A percentile compares a stretch with the other conserved stretches of the same genome.
phyloP scores from a whole-genome alignment of 495 filamentous ascomycete species.

The Aspergillus affinis region DNA sequence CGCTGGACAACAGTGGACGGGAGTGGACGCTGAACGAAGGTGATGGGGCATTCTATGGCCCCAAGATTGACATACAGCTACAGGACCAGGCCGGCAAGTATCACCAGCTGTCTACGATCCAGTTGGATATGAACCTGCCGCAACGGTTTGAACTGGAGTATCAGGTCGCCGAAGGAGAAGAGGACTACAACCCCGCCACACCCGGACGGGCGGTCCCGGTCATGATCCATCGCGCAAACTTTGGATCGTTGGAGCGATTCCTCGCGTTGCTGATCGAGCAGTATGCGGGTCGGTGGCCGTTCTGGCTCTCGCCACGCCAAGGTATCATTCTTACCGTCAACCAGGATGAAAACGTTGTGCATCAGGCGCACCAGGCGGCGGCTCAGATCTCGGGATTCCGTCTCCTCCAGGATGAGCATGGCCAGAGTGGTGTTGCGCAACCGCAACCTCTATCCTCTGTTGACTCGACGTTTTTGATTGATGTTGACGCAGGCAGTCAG shows the following conservation, averaged over 20 bases:
- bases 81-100: slow-evolving; percentile 82
- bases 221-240: slow-evolving; percentile 83
- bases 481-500: slow-evolving; percentile 66
- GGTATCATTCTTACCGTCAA: slow-evolving; percentile 76
- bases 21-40: slow-evolving; percentile 73
- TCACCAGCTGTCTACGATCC: slow-evolving; percentile 89
- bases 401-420: slow-evolving; percentile 23
- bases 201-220: slow-evolving; percentile 73
- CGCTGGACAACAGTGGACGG: slow-evolving; percentile 63
- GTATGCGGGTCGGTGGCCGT: slow-evolving; percentile 79
- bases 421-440: slow-evolving; percentile 26
- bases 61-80: slow-evolving; percentile 90
- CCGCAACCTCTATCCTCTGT: slow-evolving; percentile 38
- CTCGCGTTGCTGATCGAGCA: slow-evolving; percentile 87
- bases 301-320: slow-evolving; percentile 88
- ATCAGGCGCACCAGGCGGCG: slow-evolving; percentile 52
- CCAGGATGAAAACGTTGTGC: slow-evolving; percentile 57
- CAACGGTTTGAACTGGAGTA: slow-evolving; percentile 79
- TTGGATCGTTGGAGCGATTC: slow-evolving; percentile 84
- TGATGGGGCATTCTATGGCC: slow-evolving; percentile 92
- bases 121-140: slow-evolving; percentile 92
- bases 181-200: slow-evolving; percentile 68
- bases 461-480: slow-evolving; percentile 61
- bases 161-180: slow-evolving; percentile 47
- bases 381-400: slow-evolving; percentile 38